These are phyloP conservation scores for Sporothrix luriei DNA, from an alignment of 2,329 filamentous ascomycete species.

Conservation along the genomic window DNA sequence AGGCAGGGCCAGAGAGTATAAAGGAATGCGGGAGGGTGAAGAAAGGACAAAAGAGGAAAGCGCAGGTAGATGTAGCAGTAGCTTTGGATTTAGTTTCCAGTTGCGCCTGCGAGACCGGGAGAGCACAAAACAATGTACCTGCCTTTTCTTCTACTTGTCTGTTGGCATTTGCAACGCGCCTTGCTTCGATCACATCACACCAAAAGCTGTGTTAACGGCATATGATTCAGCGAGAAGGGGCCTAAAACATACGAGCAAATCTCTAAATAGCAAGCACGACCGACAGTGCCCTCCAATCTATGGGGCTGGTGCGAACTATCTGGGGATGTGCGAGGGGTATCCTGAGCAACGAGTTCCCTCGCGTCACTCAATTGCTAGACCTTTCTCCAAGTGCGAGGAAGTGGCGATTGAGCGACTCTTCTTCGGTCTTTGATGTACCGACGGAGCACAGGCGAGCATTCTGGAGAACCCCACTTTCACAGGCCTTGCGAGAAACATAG, in stretches of 20 bases:
- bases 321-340: constrained; percentile 10
- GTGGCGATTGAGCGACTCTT: constrained; percentile 1
- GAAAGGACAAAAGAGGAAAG: constrained; percentile 19
- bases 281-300: background rate
- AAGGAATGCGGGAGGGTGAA: background rate
- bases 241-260: background rate
- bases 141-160: constrained; percentile 1
- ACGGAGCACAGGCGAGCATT: constrained; percentile 12
- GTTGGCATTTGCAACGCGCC: background rate
- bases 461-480: background rate
- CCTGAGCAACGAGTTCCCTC: background rate
- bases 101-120: constrained; percentile 3
- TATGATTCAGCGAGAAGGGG: background rate
- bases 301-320: constrained; percentile 4
- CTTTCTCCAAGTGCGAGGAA: constrained; percentile 7
- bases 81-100: background rate
- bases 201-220: background rate
- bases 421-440: constrained; percentile 28
- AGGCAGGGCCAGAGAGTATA: constrained; percentile 22
- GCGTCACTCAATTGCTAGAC: background rate
- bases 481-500: too few species aligned
- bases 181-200: background rate
- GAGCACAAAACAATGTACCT: constrained; percentile 12
- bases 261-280: background rate
- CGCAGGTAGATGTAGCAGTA: constrained; percentile 28